Evolutionary conservation across 139 green algal species (phyloP).

Genomic region (Chlamydomonas schloesseri): DNA sequence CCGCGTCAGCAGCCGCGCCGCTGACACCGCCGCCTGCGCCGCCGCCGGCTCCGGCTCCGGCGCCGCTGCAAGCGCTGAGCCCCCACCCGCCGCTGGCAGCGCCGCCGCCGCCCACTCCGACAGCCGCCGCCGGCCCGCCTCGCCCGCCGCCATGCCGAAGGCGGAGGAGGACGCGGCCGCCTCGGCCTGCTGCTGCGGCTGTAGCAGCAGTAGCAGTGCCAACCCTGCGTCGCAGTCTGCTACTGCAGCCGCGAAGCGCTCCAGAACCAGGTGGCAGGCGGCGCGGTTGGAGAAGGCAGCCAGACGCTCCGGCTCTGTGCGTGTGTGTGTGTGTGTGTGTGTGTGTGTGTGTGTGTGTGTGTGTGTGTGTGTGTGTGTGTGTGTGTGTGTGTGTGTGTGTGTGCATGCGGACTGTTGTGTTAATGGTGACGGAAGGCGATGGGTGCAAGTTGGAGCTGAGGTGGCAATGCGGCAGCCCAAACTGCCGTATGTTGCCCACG

Average conservation of each 20-base stretch:
- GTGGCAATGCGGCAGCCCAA: neutral
- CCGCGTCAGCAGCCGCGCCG: slow-evolving; percentile 14
- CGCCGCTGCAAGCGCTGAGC: neutral
- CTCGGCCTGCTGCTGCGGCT: neutral
- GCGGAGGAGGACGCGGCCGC: neutral
- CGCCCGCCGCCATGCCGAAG: slow-evolving; percentile 1
- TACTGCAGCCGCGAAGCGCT: slow-evolving; percentile 31
- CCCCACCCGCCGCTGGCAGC: neutral
- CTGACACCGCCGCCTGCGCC: neutral
- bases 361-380: neutral
- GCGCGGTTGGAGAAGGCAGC: slow-evolving; percentile 59
- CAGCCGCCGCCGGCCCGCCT: neutral
- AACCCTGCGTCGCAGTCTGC: slow-evolving; percentile 35
- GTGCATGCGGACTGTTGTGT: neutral
- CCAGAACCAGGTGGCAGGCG: slow-evolving; percentile 55
- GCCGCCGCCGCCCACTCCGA: neutral
- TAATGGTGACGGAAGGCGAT: too few species aligned
- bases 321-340: neutral
- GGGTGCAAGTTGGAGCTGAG: too few species aligned
- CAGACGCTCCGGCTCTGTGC: slow-evolving; percentile 34
- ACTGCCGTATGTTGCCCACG: too few species aligned
- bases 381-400: neutral
- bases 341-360: neutral
- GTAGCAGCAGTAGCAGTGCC: slow-evolving; percentile 11
- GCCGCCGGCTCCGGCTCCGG: neutral